Evolutionary conservation across 441 rosid species (phyloP), one percentile per base, ranked within the genome.

Genomic region (Eruca vesicaria): DNA sequence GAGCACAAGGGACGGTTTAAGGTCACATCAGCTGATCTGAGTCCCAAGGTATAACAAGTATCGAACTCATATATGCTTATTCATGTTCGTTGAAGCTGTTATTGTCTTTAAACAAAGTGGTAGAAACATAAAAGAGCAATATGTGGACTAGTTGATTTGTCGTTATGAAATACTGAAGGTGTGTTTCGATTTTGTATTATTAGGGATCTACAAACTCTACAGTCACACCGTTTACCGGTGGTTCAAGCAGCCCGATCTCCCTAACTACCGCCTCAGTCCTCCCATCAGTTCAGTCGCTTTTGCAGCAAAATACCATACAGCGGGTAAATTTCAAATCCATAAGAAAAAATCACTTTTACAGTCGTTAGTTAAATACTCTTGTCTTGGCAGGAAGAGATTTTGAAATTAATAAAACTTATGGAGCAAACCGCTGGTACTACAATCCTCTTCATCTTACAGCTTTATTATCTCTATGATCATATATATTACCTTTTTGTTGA

Each of bases 1-100:
- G 93, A 88, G 78, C 80, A 86, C 58, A 94, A 84, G 84, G 98
- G 98, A 68, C 94, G 97, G 50, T 93, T 96, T 86, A 88, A 96
- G 84, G 90, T 93, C 71, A 96, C 97, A 67, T 88, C 93, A 77
- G 90, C 88, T 63, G 98, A 96, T 60, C 85, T 84, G 66, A 88
- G 97, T 81, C 93, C 96, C 41, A 93, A 93, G 99, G 97, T 93
- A 86, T 80, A 28, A 62, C 45, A 77, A 69, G 64, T 62, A 74
- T 69, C 35, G 15, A 28, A 36, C 50, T 63, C 55, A 1, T 15
- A 41, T 19, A 50, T 57, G 35, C 33, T 70, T 41, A 41, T 32
- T 31, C 10, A 60, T 52, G 6, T 72, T 16, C 9, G 15, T 62
- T 53, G 41, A 62, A 63, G 28, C 75, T 53, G 32, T 57, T 14